Percentiles rank a stretch among this genome's conserved stretches.
Evolutionary conservation across 2,329 filamentous ascomycete genomes (phyloP).

Genomic region (Neofusicoccum cordaticola): DNA sequence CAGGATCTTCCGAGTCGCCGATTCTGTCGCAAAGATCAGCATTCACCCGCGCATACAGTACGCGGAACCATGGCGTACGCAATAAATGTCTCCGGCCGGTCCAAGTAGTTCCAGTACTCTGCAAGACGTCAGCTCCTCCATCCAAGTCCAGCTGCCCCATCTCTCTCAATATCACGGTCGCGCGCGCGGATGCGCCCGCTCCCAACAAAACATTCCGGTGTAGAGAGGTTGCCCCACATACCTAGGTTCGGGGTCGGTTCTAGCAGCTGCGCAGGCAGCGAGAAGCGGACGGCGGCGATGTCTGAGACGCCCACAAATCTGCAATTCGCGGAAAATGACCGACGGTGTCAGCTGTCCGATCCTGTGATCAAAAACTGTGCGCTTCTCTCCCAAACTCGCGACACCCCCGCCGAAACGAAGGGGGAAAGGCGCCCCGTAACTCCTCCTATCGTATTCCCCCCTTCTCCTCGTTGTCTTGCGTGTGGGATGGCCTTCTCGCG

Average conservation of each 20-base stretch:
- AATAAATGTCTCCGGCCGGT: slow-evolving; percentile 86
- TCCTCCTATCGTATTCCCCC: not conserved
- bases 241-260: slow-evolving; percentile 92
- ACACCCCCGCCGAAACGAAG: not conserved
- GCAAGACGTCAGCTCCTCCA: slow-evolving; percentile 25
- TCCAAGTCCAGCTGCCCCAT: not conserved
- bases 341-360: no score
- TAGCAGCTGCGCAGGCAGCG: slow-evolving; percentile 88
- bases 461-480: not conserved
- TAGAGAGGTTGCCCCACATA: slow-evolving; percentile 33
- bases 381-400: not conserved
- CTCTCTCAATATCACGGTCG: not conserved
- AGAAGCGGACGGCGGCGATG: slow-evolving; percentile 93
- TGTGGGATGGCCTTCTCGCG: not conserved
- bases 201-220: not conserved
- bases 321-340: slow-evolving; percentile 19
- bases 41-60: not conserved
- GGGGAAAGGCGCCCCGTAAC: not conserved
- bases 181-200: not conserved
- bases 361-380: no score
- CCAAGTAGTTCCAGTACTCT: slow-evolving; percentile 99
- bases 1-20: slow-evolving; percentile 84
- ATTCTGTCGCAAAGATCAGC: slow-evolving; percentile 53
- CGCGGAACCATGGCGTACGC: slow-evolving; percentile 44
- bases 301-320: slow-evolving; percentile 96